A percentile compares a stretch with the other conserved stretches of the same genome.
These are phyloP conservation scores for Malassezia caprae DNA, from an alignment of 1,284 basidiomycete species.

Conservation along the genomic window DNA sequence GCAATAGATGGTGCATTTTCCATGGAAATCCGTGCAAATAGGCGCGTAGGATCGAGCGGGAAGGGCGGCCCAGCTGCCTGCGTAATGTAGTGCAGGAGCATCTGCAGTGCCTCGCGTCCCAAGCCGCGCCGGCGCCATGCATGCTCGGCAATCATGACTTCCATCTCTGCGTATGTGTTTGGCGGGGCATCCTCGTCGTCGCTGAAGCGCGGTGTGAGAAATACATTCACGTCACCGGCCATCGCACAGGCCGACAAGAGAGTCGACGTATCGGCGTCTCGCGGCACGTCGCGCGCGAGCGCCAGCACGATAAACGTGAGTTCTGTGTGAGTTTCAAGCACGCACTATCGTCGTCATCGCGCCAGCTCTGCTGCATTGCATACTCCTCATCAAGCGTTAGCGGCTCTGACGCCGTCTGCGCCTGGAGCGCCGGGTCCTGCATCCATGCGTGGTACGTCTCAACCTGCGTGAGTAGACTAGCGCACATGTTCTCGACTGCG, in stretches of 20 bases:
- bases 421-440: constrained; percentile 63
- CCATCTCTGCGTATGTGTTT: constrained; percentile 56
- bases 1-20: constrained; percentile 23
- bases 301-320: constrained; percentile 59
- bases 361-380: constrained; percentile 86
- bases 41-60: constrained; percentile 18
- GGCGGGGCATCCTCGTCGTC: constrained; percentile 14
- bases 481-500: constrained; percentile 10
- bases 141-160: constrained; percentile 74
- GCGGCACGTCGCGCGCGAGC: neutral
- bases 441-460: constrained; percentile 76
- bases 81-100: constrained; percentile 44
- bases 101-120: constrained; percentile 44
- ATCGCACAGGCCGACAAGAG: constrained; percentile 54
- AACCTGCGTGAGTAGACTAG: constrained; percentile 2
- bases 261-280: constrained; percentile 42
- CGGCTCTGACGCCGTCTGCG: constrained; percentile 75
- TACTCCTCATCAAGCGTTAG: constrained; percentile 73
- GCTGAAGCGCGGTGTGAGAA: constrained; percentile 52
- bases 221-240: constrained; percentile 87
- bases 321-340: constrained; percentile 52
- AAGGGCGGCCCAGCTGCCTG: constrained; percentile 3
- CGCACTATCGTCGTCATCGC: constrained; percentile 71
- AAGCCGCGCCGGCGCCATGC: constrained; percentile 57
- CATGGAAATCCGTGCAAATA: constrained; percentile 30